Base-by-base conservation (phyloP, 2,329 filamentous ascomycete species). In the Sporothrix protearum region DNA sequence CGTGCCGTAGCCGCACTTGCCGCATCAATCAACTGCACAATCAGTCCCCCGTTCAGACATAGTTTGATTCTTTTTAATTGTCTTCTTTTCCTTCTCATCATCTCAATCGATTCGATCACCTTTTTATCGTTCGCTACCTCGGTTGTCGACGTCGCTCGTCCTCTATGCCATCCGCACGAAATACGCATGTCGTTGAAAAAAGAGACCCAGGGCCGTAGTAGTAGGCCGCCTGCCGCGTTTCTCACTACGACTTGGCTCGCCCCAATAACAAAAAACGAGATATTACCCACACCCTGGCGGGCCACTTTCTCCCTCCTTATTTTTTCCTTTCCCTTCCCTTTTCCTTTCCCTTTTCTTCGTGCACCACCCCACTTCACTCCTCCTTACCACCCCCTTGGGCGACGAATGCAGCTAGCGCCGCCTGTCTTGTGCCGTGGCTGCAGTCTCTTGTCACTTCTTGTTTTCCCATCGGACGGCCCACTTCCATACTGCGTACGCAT, bases 101-200 rank as follows among this genome's bases (percentile, higher is more conserved):
- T 39, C 30, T 3, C 16, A 14, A 12, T 51, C 1, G 1, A 12
- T 36, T 51, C 5, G 10, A 12, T 36, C 10, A 12, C 30, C 14
- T 51, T 30, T 51, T 63, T 19, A 25, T 49, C 30, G 10, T 36
- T 28, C 8, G 2, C 39, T 51, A 14, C 19, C 6, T 57, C 33
- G 14, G 16, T 47, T 42, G 10, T 30, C 19, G 36, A 22, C 14
- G 16, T 49, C 14, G 28, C 36, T 39, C 30, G 16, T n/a, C 10
- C 36, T 30, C 25, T 2, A 19, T 2, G 36, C 2, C 36, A 10
- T 12, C 45, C 22, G 36, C 59, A 64, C 59, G 22, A 45, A 64
- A 64, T 45, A 64, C 59, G 59, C 59, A 64, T 64, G 59, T 64
- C 59, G 59, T 64, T 64, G 59, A 45, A 64, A 64, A 47, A 42